Evolutionary conservation across 805 yeast genomes (phyloP).

Genomic region (Komagataella phaffii): DNA sequence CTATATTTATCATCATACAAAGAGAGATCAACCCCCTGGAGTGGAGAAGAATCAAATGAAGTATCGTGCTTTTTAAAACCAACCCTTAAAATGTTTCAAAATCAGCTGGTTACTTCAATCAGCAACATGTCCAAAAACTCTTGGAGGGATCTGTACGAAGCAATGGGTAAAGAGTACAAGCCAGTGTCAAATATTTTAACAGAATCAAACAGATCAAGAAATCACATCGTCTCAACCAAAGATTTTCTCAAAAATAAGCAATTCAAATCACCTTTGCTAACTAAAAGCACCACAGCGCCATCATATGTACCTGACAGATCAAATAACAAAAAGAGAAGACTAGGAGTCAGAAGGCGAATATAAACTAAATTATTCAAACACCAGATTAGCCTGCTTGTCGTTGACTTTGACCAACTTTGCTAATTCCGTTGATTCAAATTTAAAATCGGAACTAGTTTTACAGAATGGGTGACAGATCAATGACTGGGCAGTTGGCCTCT

Average conservation of each 20-base stretch:
- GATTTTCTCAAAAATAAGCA: neutral
- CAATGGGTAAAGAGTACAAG: neutral
- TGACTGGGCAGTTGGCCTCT: constrained; percentile 75
- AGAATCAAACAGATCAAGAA: neutral
- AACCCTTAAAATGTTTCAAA: neutral
- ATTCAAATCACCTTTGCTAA: neutral
- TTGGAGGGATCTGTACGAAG: neutral
- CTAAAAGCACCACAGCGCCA: neutral
- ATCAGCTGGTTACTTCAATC: neutral
- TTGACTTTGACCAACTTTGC: constrained; percentile 13
- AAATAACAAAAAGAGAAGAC: neutral
- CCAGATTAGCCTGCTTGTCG: constrained; percentile 8
- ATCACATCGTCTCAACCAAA: neutral
- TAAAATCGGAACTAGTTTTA: constrained; percentile 9
- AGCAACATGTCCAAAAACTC: neutral
- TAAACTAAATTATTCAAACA: neutral
- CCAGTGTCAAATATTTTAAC: neutral
- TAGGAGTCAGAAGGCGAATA: neutral
- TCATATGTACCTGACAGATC: neutral
- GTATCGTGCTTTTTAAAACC: neutral
- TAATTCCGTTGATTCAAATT: constrained; percentile 16
- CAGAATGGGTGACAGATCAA: constrained; percentile 36
- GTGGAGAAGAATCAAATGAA: neutral
- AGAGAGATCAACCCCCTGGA: neutral
- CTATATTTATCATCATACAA: constrained; percentile 1